Base-by-base conservation (phyloP, 1,284 basidiomycete species). In the Ustilago sp. region DNA sequence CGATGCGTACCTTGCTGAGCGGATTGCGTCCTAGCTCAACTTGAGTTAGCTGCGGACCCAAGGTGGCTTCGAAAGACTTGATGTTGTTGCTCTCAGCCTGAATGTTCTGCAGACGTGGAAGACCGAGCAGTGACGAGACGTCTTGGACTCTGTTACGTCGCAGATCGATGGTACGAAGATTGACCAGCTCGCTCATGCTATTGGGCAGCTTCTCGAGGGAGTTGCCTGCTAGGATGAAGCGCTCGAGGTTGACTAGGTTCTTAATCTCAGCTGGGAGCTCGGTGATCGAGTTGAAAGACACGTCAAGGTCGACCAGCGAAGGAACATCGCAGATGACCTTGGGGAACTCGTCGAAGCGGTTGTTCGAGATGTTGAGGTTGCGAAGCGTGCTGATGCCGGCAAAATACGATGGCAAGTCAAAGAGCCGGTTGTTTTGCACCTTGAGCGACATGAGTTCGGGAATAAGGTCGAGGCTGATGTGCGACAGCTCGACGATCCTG, bases 341-440 rank as follows among this genome's bases (percentile, higher is more conserved):
- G 0, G 96, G 95, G 67, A 99, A 89, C n/a, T 85, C 87, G 50
- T 91, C 90, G 86, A 98, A 95, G 84, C 94, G 94, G 88, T 99
- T 99, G 88, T 98, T 99, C 56, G 94, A 97, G 74, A 99, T 93
- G 87, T 98, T 97, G 81, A 99, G 89, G 54, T 91, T 91, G 62
- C 90, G 90, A 59, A 98, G 90, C 55, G 89, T 87, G 43, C 89
- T 88, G 79, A 99, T 88, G 19, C 91, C 89, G 3, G 91, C 90
- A 80, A 98, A 95, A 84, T 94, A 93, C 86, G 90, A 90, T 0
- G 97, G 95, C 3, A 99, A 89, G 65, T 90, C 91, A 72, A 93
- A 92, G 80, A 99, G 90, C 38, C 94, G 91, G 86, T 99, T 99
- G 87, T 98, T 98, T 87, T 96, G 93, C 57, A 94, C 89, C 80